Percentiles rank a stretch among this genome's conserved stretches.
Evolutionary conservation across 768 basidiomycete species (phyloP).

Genomic region (Amanita brunnescens): DNA sequence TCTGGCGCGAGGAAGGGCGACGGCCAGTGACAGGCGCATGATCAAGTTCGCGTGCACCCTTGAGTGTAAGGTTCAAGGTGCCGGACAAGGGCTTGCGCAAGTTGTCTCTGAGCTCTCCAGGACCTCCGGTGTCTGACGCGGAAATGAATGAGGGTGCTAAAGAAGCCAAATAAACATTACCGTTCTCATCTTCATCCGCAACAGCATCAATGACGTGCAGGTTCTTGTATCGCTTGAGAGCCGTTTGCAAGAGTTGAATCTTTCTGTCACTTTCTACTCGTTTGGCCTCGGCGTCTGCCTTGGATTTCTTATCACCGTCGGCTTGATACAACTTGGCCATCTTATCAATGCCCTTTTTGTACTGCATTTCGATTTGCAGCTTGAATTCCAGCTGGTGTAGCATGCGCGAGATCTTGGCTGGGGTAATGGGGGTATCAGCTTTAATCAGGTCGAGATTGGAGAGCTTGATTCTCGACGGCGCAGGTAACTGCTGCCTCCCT

Average conservation of each 20-base stretch:
- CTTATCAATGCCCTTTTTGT: slow-evolving; percentile 97
- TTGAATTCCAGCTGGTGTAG: slow-evolving; percentile 99
- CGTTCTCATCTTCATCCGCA: slow-evolving; percentile 77
- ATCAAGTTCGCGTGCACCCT: slow-evolving; percentile 88
- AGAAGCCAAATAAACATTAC: slow-evolving; percentile 25
- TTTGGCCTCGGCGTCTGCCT: slow-evolving; percentile 89
- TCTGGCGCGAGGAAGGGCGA: slow-evolving; percentile 73
- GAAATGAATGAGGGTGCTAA: not conserved
- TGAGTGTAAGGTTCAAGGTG: slow-evolving; percentile 81
- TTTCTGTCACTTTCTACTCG: slow-evolving; percentile 93
- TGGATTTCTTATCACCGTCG: slow-evolving; percentile 95
- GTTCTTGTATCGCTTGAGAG: slow-evolving; percentile 94
- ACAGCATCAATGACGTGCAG: slow-evolving; percentile 88
- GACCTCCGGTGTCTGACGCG: slow-evolving; percentile 41
- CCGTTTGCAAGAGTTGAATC: slow-evolving; percentile 85
- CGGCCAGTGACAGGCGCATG: slow-evolving; percentile 73
- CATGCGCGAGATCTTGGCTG: slow-evolving; percentile 95
- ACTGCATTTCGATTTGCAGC: slow-evolving; percentile 95
- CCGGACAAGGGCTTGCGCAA: slow-evolving; percentile 92
- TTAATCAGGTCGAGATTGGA: slow-evolving; percentile 91
- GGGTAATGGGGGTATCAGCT: slow-evolving; percentile 93
- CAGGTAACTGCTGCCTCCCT: slow-evolving; percentile 26
- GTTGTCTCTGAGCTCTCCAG: slow-evolving; percentile 87
- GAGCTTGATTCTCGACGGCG: slow-evolving; percentile 55
- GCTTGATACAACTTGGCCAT: slow-evolving; percentile 96